Base-by-base conservation (phyloP, 345 rosid genomes). In the Gossypium bickii region DNA sequence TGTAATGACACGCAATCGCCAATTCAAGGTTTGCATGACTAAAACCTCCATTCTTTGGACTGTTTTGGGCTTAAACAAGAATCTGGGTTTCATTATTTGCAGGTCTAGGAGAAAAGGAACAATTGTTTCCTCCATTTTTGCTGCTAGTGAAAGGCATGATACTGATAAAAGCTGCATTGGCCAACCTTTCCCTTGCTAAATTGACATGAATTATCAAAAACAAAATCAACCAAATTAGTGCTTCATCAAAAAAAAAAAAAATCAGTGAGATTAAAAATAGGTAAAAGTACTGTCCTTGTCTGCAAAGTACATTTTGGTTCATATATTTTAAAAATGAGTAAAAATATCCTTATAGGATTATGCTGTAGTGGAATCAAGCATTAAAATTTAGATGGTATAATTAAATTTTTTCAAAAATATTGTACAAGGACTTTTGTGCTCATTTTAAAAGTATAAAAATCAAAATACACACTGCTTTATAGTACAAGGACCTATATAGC, bases 111-210 rank as follows among this genome's bases (percentile, higher is more conserved):
- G 85, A 66, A 74, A 12, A 2, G 82, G 88, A 48, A 81, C 80
- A 12, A 48, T 64, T 52, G 77, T 81, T 78, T 83, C 88, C 72
- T 83, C 88, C 78, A 85, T 10, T 78, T 85, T 85, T 53, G 86
- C 83, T 25, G 88, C 88, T 63, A 83, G 9, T 62, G 83, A 77
- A 52, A 83, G 69, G 68, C 86, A 83, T 15, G 83, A 73, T 3
- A 83, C 81, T 38, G 88, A 78, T 69, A 78, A 53, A 24, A 85
- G 78, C 62, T 80, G 86, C 80, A 82, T 17, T 7, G 73, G 43
- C 88, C 88, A 85, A 27, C 66, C 74, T 72, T 80, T 78, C 22
- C 75, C 75, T 52, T 63, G 38, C 81, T 80, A 34, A 34, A 51
- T 59, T 77, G 70, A 53, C 27, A 52, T 7, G 7, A 70, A 52